A percentile compares a stretch with the other conserved stretches of the same genome.
phyloP scores from a whole-genome alignment of 192 early-diverging fungal species.

The Gigaspora rosea region DNA sequence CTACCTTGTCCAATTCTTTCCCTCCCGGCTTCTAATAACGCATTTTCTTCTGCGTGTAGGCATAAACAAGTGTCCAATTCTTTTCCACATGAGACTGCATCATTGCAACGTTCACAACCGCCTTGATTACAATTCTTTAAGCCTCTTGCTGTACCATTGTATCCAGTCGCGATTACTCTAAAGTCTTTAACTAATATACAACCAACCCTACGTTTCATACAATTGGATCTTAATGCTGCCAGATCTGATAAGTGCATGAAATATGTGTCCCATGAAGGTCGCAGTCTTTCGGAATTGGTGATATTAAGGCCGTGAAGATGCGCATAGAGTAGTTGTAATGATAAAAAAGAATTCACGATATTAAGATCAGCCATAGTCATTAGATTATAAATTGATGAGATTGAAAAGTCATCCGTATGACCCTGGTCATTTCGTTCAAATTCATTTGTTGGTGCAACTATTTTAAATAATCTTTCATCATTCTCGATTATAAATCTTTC shows the following conservation, averaged over 20 bases:
- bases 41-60: conserved; percentile 99
- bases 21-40: conserved; percentile 92
- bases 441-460: conserved; percentile 8
- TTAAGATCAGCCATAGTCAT: conserved; percentile 25
- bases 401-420: neutral
- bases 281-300: conserved; percentile 69
- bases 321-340: conserved; percentile 5
- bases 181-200: conserved; percentile 88
- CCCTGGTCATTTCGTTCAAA: neutral
- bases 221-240: conserved; percentile 88
- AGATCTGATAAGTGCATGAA: conserved; percentile 95
- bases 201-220: conserved; percentile 98
- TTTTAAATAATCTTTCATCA: conserved; percentile 52
- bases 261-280: conserved; percentile 97
- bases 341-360: conserved; percentile 14
- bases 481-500: conserved; percentile 63
- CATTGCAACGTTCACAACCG: conserved; percentile 93
- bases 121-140: conserved; percentile 93
- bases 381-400: conserved; percentile 19
- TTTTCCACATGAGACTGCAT: conserved; percentile 73
- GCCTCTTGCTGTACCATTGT: conserved; percentile 96
- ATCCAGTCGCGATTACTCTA: conserved; percentile 95
- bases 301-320: conserved; percentile 56
- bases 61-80: conserved; percentile 89
- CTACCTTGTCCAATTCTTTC: conserved; percentile 77